Evolutionary conservation across 805 yeast genomes (phyloP), one percentile per base, ranked within the genome.

Genomic region (Middelhovenomyces tepae): DNA sequence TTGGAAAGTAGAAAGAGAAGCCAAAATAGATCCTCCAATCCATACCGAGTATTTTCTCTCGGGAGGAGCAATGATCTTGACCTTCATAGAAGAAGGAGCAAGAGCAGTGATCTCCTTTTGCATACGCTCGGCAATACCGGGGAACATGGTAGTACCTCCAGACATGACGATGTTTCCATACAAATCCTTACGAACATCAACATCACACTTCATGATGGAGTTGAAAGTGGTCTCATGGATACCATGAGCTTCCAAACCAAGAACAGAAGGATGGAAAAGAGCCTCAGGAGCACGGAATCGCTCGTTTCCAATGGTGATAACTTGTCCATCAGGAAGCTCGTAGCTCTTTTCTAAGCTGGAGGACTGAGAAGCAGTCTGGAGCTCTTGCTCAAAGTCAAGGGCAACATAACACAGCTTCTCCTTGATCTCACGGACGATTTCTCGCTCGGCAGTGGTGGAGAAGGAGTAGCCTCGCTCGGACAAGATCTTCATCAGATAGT

Each of bases 141-240:
- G 96, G 95, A 86, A 91, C 97, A 91, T 86, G 54, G 98, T 91
- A 57, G 97, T 87, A 82, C 98, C 98, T 77, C 98, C 98, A 53
- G 97, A 87, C 91, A 91, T 81, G 64, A 91, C 98, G 60, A 91
- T 91, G 81, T 91, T 91, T 71, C 94, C 93, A 75, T 91, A 91
- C 67, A 91, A 78, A 68, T 89, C 97, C 75, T 84, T 89, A 72
- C 98, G 84, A 54, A 91, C 95, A 71, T 91, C 98, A 56, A 91
- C 81, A 71, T 91, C 98, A 73, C 96, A 87, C 85, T 87, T 89
- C 77, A 81, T 84, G 73, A 91, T 91, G 43, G 91, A 80, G 76
- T 79, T 79, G 75, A 75, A 81, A 50, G 91, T 78, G 53, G 96
- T 87, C 75, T 91, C 97, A 71, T 91, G 96, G 66, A 91, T 85